phyloP scores from a whole-genome alignment of 148 eudicot species.

The Chenopodium suecicum region DNA sequence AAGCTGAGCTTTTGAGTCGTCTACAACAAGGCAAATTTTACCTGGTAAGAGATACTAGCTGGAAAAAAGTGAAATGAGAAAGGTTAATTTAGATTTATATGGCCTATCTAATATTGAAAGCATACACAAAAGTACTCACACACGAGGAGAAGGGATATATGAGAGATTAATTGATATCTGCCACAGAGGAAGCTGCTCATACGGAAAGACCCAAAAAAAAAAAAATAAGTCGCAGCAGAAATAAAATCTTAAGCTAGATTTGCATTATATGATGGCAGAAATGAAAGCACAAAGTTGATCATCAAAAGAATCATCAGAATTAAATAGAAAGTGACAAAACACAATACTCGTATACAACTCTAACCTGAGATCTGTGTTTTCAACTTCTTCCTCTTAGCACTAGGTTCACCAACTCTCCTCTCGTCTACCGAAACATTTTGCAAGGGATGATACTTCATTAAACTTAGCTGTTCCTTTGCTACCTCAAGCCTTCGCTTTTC shows the following conservation, averaged over 20 bases:
- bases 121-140: neutral
- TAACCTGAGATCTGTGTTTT: conserved; percentile 34
- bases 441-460: conserved; percentile 70
- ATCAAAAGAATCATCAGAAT: neutral
- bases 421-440: conserved; percentile 32
- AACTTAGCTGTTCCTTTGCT: conserved; percentile 48
- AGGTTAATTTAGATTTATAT: too few species aligned
- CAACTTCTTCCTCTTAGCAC: conserved; percentile 47
- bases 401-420: conserved; percentile 27
- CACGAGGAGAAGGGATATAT: neutral
- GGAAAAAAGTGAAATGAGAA: too few species aligned
- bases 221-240: neutral
- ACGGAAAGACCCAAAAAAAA: neutral
- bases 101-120: neutral
- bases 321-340: neutral
- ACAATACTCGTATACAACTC: neutral
- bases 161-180: too few species aligned
- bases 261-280: neutral
- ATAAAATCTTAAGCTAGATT: too few species aligned
- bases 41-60: too few species aligned
- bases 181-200: neutral
- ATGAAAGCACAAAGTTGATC: neutral
- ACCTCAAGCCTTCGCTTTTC: conserved; percentile 59
- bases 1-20: too few species aligned
- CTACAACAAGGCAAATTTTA: too few species aligned